Base-by-base conservation (phyloP, 2,329 filamentous ascomycete species). In the Neospermospora avenae region DNA sequence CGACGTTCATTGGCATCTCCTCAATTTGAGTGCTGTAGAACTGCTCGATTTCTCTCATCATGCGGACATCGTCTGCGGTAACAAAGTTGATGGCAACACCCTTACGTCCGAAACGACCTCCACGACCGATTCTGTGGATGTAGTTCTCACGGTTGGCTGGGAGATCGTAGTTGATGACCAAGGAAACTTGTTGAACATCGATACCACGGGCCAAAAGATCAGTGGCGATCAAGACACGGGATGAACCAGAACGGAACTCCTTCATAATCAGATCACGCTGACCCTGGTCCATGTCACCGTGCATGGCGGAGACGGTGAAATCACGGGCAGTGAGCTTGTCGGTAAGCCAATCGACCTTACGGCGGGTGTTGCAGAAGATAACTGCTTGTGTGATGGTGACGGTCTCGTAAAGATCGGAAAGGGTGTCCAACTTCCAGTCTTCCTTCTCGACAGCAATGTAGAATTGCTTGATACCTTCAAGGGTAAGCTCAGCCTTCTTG, bases 11-110 rank as follows among this genome's bases (percentile, higher is more conserved):
- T 75, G 95, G 95, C 95, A 99, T 99, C 86, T 99, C 95, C 82
- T 99, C 95, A 71, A 99, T 98, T 84, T 99, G 95, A 78, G 95
- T 99, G 86, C 91, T 96, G 89, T 99, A 99, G 86, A 98, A 99
- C 83, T 97, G 91, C 80, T 99, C 95, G 73, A 99, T 99, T 81
- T 99, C 95, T 78, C 95, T 88, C 91, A 99, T 96, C 91, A 99
- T 98, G 79, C 93, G 92, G 74, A 99, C 95, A 80, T 99, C 95
- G 70, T 99, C 95, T 73, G 92, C 91, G 65, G 93, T 98, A 77
- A 99, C 95, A 78, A 99, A 99, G 91, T 99, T 99, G 86, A 99
- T 99, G 74, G 95, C 95, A 78, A 99, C 95, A 89, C 95, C 95
- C 89, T 99, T 99, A 80, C 95, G 92, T 80, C 95, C 95, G 83